These are phyloP conservation scores for Cadophora gregata DNA, from an alignment of 2,329 filamentous ascomycete species.

Conservation along the genomic window DNA sequence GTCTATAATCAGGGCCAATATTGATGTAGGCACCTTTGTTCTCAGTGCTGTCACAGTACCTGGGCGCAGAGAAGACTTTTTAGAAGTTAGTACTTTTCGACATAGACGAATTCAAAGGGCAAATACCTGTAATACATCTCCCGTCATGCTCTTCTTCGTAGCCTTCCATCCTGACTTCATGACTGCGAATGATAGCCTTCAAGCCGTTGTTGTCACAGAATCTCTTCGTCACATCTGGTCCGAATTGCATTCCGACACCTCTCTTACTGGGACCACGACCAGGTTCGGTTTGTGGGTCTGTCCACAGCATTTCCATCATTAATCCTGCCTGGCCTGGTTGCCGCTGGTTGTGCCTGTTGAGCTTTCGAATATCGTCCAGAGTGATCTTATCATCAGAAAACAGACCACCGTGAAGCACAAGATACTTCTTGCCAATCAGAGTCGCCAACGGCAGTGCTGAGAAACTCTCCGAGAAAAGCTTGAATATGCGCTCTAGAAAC, in stretches of 20 bases:
- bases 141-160: slow-evolving; percentile 98
- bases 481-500: slow-evolving; percentile 71
- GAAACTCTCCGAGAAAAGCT: slow-evolving; percentile 97
- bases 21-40: slow-evolving; percentile 99
- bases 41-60: slow-evolving; percentile 96
- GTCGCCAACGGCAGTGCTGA: slow-evolving; percentile 92
- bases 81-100: slow-evolving; percentile 29
- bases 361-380: slow-evolving; percentile 90
- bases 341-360: slow-evolving; percentile 87
- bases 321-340: slow-evolving; percentile 92
- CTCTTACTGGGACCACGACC: slow-evolving; percentile 95
- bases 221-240: slow-evolving; percentile 91
- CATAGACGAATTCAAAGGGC: background rate
- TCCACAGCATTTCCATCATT: slow-evolving; percentile 99
- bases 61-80: slow-evolving; percentile 92
- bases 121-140: slow-evolving; percentile 84
- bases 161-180: slow-evolving; percentile 99
- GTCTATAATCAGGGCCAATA: slow-evolving; percentile 88
- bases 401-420: slow-evolving; percentile 91
- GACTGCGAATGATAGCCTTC: slow-evolving; percentile 93
- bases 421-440: slow-evolving; percentile 86
- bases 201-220: slow-evolving; percentile 97
- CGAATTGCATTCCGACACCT: slow-evolving; percentile 95
- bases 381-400: slow-evolving; percentile 95
- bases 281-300: slow-evolving; percentile 85